Evolutionary conservation across 75 land plant genomes (phyloP).

Genomic region (Cunninghamia lanceolata): DNA sequence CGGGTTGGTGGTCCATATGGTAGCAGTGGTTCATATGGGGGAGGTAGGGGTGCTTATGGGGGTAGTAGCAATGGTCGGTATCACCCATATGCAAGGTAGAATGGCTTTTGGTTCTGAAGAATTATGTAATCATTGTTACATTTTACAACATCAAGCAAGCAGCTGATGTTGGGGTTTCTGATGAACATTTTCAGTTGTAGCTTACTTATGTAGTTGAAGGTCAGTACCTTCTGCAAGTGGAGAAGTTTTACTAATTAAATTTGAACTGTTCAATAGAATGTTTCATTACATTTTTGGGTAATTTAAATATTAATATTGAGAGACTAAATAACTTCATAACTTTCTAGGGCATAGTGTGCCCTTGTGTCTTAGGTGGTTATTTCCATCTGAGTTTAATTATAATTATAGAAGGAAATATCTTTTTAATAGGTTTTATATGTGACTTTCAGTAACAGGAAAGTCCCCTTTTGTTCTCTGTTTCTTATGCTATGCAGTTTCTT

Average conservation of each 20-base stretch:
- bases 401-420: neutral
- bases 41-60: conserved; percentile 55
- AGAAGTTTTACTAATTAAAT: neutral
- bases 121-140: neutral
- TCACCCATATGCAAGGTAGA: conserved; percentile 73
- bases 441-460: neutral
- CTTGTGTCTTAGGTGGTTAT: neutral
- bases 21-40: conserved; percentile 50
- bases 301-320: neutral
- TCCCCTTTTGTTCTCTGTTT: neutral
- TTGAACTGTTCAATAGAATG: neutral
- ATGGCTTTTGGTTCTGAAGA: neutral
- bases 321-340: neutral
- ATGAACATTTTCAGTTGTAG: neutral
- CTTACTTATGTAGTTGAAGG: neutral
- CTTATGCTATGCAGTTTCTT: neutral
- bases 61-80: conserved; percentile 66
- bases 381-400: neutral
- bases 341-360: neutral
- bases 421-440: neutral
- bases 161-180: neutral
- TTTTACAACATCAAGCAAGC: neutral
- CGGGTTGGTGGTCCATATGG: conserved; percentile 51
- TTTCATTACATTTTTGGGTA: neutral
- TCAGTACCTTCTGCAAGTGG: too few relatives aligned